Conservation (phyloP, 345 rosid species). For the Rhodamnia argentea region DNA sequence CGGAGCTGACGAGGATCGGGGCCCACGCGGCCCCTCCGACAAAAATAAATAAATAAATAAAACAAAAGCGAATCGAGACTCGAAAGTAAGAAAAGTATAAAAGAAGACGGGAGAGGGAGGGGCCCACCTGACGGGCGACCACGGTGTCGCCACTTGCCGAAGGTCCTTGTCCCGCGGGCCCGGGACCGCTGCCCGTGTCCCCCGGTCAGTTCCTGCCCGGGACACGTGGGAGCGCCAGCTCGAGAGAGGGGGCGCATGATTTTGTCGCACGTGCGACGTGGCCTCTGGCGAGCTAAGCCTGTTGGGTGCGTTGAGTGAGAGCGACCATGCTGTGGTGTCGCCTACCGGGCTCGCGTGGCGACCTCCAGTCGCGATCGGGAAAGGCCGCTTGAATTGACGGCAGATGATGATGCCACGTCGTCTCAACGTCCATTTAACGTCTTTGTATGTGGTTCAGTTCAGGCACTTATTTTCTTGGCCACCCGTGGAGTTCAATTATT, state of each 20-base stretch:
- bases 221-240: not conserved
- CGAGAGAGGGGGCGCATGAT: not conserved
- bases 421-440: no score
- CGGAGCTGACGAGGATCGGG: constrained; percentile 5
- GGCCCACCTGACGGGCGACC: not conserved
- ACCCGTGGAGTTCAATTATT: not conserved
- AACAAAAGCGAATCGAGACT: not conserved
- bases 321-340: not conserved
- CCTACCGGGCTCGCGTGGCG: not conserved
- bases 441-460: no score
- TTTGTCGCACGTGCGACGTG: not conserved
- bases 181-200: not conserved
- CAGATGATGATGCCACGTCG: not conserved
- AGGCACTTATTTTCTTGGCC: not conserved
- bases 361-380: not conserved
- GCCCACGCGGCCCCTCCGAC: not conserved
- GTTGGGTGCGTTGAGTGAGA: not conserved
- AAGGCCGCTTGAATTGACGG: not conserved
- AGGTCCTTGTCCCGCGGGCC: not conserved
- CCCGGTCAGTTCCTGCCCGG: not conserved
- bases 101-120: not conserved
- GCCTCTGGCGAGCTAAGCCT: not conserved
- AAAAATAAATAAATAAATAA: no score
- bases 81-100: not conserved
- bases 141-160: not conserved